phyloP scores from a whole-genome alignment of 2,329 filamentous ascomycete genomes.

The Thelonectria olida region DNA sequence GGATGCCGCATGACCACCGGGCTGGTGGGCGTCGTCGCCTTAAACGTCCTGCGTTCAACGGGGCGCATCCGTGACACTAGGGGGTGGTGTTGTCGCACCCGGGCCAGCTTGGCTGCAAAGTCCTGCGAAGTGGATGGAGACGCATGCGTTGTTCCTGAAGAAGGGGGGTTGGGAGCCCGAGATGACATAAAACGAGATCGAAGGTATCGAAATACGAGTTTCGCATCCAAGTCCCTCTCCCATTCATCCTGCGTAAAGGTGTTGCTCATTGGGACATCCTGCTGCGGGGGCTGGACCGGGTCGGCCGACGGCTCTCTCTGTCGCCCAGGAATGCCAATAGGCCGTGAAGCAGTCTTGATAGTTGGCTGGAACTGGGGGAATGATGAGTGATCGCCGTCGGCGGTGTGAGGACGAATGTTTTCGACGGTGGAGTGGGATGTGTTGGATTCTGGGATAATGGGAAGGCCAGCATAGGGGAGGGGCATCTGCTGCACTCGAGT shows the following conservation, averaged over 20 bases:
- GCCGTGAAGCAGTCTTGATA: slow-evolving; percentile 48
- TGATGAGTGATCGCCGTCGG: slow-evolving; percentile 32
- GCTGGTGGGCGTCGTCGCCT: slow-evolving; percentile 60
- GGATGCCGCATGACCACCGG: slow-evolving; percentile 58
- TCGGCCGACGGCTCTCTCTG: slow-evolving; percentile 33
- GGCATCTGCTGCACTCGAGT: slow-evolving; percentile 69
- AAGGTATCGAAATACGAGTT: slow-evolving; percentile 90
- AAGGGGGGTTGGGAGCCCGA: slow-evolving; percentile 51
- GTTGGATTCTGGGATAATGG: slow-evolving; percentile 66
- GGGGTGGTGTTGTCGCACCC: slow-evolving; percentile 89
- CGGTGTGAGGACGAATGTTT: slow-evolving; percentile 28
- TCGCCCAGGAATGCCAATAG: slow-evolving; percentile 49
- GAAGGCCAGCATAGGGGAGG: slow-evolving; percentile 81
- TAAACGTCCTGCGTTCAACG: slow-evolving; percentile 65
- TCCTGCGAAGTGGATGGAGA: slow-evolving; percentile 67
- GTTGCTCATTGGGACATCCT: slow-evolving; percentile 39
- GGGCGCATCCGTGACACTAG: slow-evolving; percentile 70
- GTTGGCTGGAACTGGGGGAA: slow-evolving; percentile 59
- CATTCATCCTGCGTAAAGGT: slow-evolving; percentile 80
- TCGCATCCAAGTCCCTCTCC: slow-evolving; percentile 91
- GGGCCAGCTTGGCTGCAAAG: slow-evolving; percentile 78
- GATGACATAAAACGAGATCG: slow-evolving; percentile 76
- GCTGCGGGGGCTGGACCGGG: slow-evolving; percentile 28
- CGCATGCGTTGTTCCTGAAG: slow-evolving; percentile 57
- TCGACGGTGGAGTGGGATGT: slow-evolving; percentile 44